Evolutionary conservation across 805 yeast genomes (phyloP), one percentile per base, ranked within the genome.

Genomic region (Tetrapisispora taiwanensis): DNA sequence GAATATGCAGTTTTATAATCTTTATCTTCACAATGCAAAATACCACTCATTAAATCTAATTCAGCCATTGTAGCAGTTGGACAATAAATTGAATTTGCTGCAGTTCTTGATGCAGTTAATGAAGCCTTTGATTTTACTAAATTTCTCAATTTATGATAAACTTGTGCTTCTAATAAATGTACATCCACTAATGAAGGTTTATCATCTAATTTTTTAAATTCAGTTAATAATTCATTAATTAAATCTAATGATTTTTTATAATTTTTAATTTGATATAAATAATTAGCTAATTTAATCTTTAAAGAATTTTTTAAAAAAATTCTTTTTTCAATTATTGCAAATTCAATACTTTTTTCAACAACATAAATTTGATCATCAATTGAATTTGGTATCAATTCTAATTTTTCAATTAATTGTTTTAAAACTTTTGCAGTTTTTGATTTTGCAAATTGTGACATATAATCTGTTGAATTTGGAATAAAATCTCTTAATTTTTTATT

Each of bases 1-100:
- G 97, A 88, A 60, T 75, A 92, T 12, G 97, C 95, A 10, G 98
- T 92, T 61, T 86, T 84, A 69, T 85, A 94, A 65, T 92, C 99
- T 63, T 85, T 85, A 56, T 92, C 97, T 66, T 92, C 97, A 32
- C 97, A 95, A 68, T 90, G 94, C 50, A 92, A 74, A 45, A 90
- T 80, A 54, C 99, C 98, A 60, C 94, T 81, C 81, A 90, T 88
- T 67, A 86, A 76, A 62, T 92, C 99, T 44, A 92, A 74, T 60
- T 88, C 95, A 1, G 97, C 97, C 67, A 92, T 95, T 54, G 83
- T 74, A 42, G 80, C 70, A n/a, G 97, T 84, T 9, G 97, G 95
- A 56, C 95, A 85, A 69, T 89, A 94, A 42, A 92, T 86, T 19
- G 97, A 76, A 63, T 92, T 94, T n/a, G 98, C 98, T 3, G 95